A percentile compares a stretch with the other conserved stretches of the same genome.
phyloP scores from a whole-genome alignment of 1,139 yeast genomes.

The Citeromyces siamensis region DNA sequence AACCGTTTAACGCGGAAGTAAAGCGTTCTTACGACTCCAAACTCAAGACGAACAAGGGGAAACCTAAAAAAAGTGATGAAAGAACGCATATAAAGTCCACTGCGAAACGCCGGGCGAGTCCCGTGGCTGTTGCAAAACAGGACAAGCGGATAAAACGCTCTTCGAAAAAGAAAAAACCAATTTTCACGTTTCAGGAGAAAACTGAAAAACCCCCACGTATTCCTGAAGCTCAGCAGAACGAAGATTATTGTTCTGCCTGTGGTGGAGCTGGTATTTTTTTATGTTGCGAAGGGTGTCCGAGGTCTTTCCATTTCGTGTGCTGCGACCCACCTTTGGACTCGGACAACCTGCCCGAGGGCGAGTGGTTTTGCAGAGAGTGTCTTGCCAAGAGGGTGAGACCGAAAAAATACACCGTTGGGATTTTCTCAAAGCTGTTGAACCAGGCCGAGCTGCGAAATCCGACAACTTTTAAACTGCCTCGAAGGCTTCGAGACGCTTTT shows the following conservation, averaged over 20 bases:
- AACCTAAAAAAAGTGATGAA: slow-evolving; percentile 20
- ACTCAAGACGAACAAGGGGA: slow-evolving; percentile 25
- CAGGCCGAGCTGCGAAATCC: slow-evolving; percentile 54
- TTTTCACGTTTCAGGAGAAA: not conserved
- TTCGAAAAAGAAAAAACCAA: slow-evolving; percentile 4
- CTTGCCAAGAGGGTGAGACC: slow-evolving; percentile 19
- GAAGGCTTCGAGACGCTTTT: slow-evolving; percentile 51
- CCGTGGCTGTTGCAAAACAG: not conserved
- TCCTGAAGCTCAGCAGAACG: slow-evolving; percentile 32
- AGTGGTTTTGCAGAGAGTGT: slow-evolving; percentile 85
- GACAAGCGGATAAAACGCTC: slow-evolving; percentile 3
- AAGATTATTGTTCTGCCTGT: slow-evolving; percentile 83
- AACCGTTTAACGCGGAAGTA: not conserved
- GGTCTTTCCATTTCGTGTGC: slow-evolving; percentile 84
- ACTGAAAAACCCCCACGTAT: not conserved
- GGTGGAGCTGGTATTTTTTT: slow-evolving; percentile 81
- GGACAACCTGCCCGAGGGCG: slow-evolving; percentile 67
- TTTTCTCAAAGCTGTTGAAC: slow-evolving; percentile 55
- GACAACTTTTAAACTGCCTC: slow-evolving; percentile 61
- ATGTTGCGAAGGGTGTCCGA: slow-evolving; percentile 91
- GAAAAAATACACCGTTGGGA: slow-evolving; percentile 22
- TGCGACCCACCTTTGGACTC: slow-evolving; percentile 83
- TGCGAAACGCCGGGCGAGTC: not conserved
- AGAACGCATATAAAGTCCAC: slow-evolving; percentile 14
- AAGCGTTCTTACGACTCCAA: slow-evolving; percentile 13